Conservation (phyloP, 2,329 filamentous ascomycete genomes). For the Microcera coccophila region DNA sequence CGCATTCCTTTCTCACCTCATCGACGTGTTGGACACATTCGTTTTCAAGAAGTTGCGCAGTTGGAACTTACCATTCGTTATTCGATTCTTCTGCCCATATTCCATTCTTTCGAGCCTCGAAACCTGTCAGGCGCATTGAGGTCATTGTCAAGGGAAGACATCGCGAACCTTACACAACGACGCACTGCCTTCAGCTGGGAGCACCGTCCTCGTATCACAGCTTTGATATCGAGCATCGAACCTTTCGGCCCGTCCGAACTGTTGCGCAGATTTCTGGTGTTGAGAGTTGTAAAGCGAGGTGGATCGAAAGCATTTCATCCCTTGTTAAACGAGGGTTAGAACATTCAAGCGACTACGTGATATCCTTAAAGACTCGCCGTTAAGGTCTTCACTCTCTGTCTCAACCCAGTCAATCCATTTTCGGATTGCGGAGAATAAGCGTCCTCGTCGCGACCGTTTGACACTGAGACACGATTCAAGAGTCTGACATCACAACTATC, state of each 20-base stretch:
- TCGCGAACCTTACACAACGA: slow-evolving; percentile 9
- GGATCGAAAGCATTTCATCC: not conserved
- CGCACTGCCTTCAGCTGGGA: slow-evolving; percentile 7
- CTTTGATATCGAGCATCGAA: slow-evolving; percentile 4
- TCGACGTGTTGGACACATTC: slow-evolving; percentile 12
- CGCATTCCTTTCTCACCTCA: slow-evolving; percentile 19
- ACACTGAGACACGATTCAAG: slow-evolving; percentile 26
- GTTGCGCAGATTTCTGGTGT: slow-evolving; percentile 11
- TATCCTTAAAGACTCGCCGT: not conserved
- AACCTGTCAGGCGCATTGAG: not conserved
- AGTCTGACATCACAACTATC: slow-evolving; percentile 5
- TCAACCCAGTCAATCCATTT: slow-evolving; percentile 8
- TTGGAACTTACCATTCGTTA: not conserved
- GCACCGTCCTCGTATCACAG: slow-evolving; percentile 12
- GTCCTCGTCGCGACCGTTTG: slow-evolving; percentile 18
- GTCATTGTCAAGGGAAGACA: slow-evolving; percentile 4
- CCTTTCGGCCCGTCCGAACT: slow-evolving; percentile 5
- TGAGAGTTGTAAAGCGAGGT: slow-evolving; percentile 4
- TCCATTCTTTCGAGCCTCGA: slow-evolving; percentile 2
- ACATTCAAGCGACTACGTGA: not conserved
- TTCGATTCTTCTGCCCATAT: slow-evolving; percentile 3
- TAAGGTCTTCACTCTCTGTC: slow-evolving; percentile 1
- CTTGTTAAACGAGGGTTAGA: not conserved
- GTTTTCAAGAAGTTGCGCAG: slow-evolving; percentile 4
- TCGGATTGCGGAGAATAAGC: slow-evolving; percentile 4